A percentile compares a stretch with the other conserved stretches of the same genome.
These are phyloP conservation scores for Purpureocillium lavendulum DNA, from an alignment of 2,329 filamentous ascomycete genomes.

Conservation along the genomic window DNA sequence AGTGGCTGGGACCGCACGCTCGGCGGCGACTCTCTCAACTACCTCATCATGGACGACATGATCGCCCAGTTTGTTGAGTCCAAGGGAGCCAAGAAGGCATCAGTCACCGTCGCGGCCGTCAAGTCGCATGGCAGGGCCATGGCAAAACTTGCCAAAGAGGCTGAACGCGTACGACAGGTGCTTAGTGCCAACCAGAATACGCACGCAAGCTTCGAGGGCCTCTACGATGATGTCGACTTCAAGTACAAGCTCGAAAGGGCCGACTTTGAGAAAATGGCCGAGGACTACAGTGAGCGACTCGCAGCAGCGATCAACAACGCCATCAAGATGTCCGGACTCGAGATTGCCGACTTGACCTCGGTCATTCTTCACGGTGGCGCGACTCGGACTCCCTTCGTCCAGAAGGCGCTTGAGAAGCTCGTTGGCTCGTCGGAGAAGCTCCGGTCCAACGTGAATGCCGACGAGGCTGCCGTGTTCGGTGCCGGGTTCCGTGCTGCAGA, in stretches of 20 bases:
- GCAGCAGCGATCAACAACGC: conserved; percentile 63
- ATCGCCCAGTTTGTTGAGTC: conserved; percentile 68
- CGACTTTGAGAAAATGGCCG: conserved; percentile 73
- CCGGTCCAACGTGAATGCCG: conserved; percentile 89
- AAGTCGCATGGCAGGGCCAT: conserved; percentile 73
- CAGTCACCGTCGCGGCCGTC: conserved; percentile 54
- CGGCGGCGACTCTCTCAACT: conserved; percentile 83
- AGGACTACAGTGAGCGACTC: conserved; percentile 60
- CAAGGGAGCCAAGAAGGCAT: conserved; percentile 55
- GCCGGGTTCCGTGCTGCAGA: conserved; percentile 90
- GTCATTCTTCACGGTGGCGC: conserved; percentile 90
- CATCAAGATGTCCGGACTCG: conserved; percentile 63
- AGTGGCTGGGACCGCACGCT: conserved; percentile 83
- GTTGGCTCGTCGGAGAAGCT: conserved; percentile 70
- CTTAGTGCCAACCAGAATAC: conserved; percentile 89
- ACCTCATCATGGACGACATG: conserved; percentile 84
- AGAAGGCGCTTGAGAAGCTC: conserved; percentile 74
- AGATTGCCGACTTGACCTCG: conserved; percentile 71
- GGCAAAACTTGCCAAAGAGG: conserved; percentile 88
- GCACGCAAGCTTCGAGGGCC: conserved; percentile 70
- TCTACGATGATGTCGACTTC: conserved; percentile 90
- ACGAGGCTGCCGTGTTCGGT: conserved; percentile 93
- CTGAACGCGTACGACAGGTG: conserved; percentile 78
- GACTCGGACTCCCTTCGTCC: conserved; percentile 87
- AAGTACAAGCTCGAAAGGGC: conserved; percentile 77